phyloP scores from a whole-genome alignment of 2,329 filamentous ascomycete species.

The Claviceps spartinae region DNA sequence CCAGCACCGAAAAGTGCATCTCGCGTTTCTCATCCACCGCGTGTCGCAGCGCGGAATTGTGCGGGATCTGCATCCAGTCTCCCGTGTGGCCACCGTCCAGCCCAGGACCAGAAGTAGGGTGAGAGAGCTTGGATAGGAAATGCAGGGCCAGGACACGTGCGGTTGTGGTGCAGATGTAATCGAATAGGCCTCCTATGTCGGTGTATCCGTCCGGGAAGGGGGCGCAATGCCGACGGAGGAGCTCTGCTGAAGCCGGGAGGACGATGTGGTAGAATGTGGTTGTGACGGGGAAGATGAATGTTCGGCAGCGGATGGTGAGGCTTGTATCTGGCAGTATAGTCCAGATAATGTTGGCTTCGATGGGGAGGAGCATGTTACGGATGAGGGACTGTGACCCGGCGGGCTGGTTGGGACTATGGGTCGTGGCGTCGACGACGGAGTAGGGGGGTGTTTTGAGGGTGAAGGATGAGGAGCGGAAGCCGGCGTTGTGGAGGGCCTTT shows the following conservation, averaged over 20 bases:
- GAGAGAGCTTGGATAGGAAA: slow-evolving; percentile 15
- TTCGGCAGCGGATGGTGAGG: slow-evolving; percentile 30
- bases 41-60: slow-evolving; percentile 20
- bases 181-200: slow-evolving; percentile 27
- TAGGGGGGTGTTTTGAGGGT: slow-evolving; percentile 26
- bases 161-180: slow-evolving; percentile 32
- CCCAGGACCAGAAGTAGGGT: neutral
- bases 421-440: slow-evolving; percentile 14
- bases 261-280: slow-evolving; percentile 31
- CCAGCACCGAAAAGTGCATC: slow-evolving; percentile 20
- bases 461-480: slow-evolving; percentile 28
- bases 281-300: slow-evolving; percentile 28
- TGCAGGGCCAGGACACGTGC: slow-evolving; percentile 26
- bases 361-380: slow-evolving; percentile 27
- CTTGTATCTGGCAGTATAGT: slow-evolving; percentile 29
- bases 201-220: slow-evolving; percentile 32
- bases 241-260: slow-evolving; percentile 20
- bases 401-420: slow-evolving; percentile 22
- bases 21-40: slow-evolving; percentile 13
- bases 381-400: slow-evolving; percentile 31
- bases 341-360: slow-evolving; percentile 29
- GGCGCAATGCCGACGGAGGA: slow-evolving; percentile 26
- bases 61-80: slow-evolving; percentile 18
- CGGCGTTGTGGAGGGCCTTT: slow-evolving; percentile 30
- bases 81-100: neutral